Conservation (phyloP, 441 rosid species). For the Raphanus hybrid region DNA sequence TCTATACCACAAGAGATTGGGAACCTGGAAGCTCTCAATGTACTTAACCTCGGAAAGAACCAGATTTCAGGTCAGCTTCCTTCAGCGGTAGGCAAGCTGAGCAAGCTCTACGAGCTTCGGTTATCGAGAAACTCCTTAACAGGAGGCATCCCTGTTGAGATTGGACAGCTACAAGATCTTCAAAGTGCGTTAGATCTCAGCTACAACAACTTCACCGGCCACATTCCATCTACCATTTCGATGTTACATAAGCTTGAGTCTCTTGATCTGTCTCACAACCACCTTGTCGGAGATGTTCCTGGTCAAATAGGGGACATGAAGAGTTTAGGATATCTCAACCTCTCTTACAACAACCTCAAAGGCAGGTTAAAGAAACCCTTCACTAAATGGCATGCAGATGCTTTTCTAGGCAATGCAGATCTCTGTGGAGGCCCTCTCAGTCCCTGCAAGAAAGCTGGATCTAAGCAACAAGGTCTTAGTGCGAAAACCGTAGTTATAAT, state of each 20-base stretch:
- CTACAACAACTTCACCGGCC: conserved; percentile 1
- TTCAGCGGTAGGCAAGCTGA: neutral
- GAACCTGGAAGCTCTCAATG: conserved; percentile 1
- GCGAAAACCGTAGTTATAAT: neutral
- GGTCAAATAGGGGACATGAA: neutral
- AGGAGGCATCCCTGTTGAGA: neutral
- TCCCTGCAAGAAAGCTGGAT: neutral
- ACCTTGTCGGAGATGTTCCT: conserved; percentile 1
- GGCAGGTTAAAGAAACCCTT: neutral
- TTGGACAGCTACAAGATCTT: conserved; percentile 3
- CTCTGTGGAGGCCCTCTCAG: conserved; percentile 5
- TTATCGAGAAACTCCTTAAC: neutral
- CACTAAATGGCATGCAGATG: neutral
- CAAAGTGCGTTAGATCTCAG: neutral
- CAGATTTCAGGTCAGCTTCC: conserved; percentile 4
- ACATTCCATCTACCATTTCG: neutral
- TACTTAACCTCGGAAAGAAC: neutral
- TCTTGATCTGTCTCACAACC: conserved; percentile 7
- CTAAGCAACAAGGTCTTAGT: neutral
- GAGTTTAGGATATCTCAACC: conserved; percentile 10
- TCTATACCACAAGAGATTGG: conserved; percentile 5
- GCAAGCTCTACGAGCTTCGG: conserved; percentile 1
- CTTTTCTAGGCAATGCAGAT: neutral
- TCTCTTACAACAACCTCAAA: neutral
- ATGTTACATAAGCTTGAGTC: neutral